These are phyloP conservation scores for Russula sp. DNA, from an alignment of 768 basidiomycete species.

Conservation along the genomic window DNA sequence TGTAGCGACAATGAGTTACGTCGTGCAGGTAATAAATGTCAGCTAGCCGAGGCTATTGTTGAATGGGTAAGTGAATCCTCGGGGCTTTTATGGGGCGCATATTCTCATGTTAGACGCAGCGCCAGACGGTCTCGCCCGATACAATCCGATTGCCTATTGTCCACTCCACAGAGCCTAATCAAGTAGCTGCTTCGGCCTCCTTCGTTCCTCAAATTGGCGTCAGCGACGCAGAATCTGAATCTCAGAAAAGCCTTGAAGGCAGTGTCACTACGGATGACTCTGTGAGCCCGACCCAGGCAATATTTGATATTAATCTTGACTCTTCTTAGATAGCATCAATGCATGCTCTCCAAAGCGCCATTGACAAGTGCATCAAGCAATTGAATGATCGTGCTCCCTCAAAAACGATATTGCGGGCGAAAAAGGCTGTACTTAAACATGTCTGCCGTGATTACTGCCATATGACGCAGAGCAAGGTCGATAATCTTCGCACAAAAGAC, in stretches of 20 bases:
- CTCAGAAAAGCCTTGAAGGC: background rate
- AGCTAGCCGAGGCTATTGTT: constrained; percentile 8
- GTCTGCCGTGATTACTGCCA: constrained; percentile 2
- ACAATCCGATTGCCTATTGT: background rate
- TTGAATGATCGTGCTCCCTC: background rate
- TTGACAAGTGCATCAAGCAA: background rate
- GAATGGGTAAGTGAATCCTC: constrained; percentile 20
- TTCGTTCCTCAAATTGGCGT: background rate
- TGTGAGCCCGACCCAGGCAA: background rate
- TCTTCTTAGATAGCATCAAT: background rate
- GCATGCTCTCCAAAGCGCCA: background rate
- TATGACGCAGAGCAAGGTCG: no score
- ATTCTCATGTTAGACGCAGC: background rate
- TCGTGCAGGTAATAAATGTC: constrained; percentile 12
- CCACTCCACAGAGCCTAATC: background rate
- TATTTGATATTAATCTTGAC: background rate
- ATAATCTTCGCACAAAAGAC: background rate
- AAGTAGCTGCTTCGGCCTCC: background rate
- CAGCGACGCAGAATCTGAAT: background rate
- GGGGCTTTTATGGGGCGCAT: background rate
- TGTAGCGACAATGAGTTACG: constrained; percentile 21
- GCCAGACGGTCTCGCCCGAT: background rate
- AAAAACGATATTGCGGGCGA: background rate
- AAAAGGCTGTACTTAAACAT: background rate
- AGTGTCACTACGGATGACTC: background rate